Base-by-base conservation (phyloP, 2,329 filamentous ascomycete species). In the Fusarium hainanense region DNA sequence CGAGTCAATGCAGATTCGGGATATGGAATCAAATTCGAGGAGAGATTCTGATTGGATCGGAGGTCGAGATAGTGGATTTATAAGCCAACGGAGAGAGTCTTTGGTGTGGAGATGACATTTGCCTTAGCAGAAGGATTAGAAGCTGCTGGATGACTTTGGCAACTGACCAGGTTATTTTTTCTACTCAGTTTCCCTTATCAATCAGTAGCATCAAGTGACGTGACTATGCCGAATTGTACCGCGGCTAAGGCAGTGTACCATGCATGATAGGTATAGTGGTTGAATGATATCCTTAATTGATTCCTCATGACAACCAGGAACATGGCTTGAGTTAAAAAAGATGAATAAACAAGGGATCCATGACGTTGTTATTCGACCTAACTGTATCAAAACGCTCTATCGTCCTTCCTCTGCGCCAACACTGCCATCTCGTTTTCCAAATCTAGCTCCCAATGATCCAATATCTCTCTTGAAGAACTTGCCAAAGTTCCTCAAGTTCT, bases 401-500 rank as follows among this genome's bases (percentile, higher is more conserved):
- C 69, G 68, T 57, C 63, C 68, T n/a, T 75, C 77, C 27, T 78
- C 73, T 20, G 70, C 64, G 48, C 70, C 70, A 25, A 79, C 66
- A 54, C 82, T 84, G 3, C 81, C 81, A 58, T 87, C 85, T 54
- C 87, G 80, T 80, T 88, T 90, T 48, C 92, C 92, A 78, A 94
- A 94, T 70, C 92, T 83, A 13, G 88, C 88, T 4, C 92, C 91
- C 69, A 95, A 87, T 4, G 90, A 89, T 30, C 92, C 92, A 68
- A 95, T 90, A 82, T 98, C 95, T 68, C 95, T 85, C 68, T 92
- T 90, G 83, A 98, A 98, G 82, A 98, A 98, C 81, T 97, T 98
- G 25, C 95, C 95, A 81, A 99, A 93, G 78, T 93, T 97, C 82
- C 93, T 94, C 80, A 98, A 79, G 80, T 98, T 98, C 80, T 97